Evolutionary conservation across 345 rosid species (phyloP).

Genomic region (Aquilaria malaccensis): DNA sequence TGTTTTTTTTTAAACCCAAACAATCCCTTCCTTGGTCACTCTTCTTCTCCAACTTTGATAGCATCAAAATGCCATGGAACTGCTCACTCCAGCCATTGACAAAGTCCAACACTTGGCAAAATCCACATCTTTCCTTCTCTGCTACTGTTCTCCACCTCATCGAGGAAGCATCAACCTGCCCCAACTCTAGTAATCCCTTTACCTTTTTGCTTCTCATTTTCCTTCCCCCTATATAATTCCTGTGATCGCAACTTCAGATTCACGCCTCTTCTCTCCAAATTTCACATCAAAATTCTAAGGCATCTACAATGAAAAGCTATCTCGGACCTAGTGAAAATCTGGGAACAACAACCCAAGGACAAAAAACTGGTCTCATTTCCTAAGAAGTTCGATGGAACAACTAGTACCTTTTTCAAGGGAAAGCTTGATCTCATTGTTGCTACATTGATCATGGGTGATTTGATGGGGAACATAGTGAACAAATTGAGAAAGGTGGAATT

Average conservation of each 20-base stretch:
- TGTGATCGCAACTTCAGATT: not conserved
- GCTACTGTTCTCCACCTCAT: constrained; percentile 28
- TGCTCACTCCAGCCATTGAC: constrained; percentile 25
- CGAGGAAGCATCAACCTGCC: constrained; percentile 23
- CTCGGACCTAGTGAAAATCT: constrained; percentile 68
- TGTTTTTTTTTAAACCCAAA: no score
- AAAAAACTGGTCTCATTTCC: constrained; percentile 50
- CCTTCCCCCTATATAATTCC: no score
- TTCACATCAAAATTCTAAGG: constrained; percentile 82
- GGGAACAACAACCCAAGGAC: constrained; percentile 77
- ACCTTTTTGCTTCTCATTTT: not conserved
- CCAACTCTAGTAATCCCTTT: constrained; percentile 42
- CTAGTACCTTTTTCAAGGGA: constrained; percentile 53
- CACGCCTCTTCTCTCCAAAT: constrained; percentile 9
- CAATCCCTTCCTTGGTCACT: no score
- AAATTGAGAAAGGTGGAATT: constrained; percentile 40
- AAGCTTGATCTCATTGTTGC: constrained; percentile 63
- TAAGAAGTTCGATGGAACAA: constrained; percentile 39
- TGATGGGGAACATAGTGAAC: constrained; percentile 29
- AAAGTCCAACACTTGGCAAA: constrained; percentile 35
- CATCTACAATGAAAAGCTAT: constrained; percentile 73
- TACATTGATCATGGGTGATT: constrained; percentile 33
- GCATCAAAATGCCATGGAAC: no score
- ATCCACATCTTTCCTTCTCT: constrained; percentile 21
- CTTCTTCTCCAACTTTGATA: no score